Conservation (phyloP, 148 eudicot genomes). For the Rhododendron vialii region DNA sequence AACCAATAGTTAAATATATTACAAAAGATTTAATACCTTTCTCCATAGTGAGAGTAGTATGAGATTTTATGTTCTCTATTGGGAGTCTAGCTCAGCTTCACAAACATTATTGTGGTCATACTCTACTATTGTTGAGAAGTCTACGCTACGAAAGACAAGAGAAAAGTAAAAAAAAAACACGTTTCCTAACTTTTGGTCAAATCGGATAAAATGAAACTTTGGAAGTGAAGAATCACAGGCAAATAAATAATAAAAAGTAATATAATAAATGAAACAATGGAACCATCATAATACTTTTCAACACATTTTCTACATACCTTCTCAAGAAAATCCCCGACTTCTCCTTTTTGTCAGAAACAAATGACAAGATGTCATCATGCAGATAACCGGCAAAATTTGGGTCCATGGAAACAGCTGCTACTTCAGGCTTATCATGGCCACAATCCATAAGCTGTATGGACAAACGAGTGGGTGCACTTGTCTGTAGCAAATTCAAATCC, state of each 20-base stretch:
- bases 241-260: not conserved
- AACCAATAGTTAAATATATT: not conserved
- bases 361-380: slow-evolving; percentile 43
- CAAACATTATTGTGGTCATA: not conserved
- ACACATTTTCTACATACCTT: slow-evolving; percentile 36
- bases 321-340: slow-evolving; percentile 53
- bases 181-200: not conserved
- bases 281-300: slow-evolving; percentile 15
- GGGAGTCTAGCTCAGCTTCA: not conserved
- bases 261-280: slow-evolving; percentile 25
- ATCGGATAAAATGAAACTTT: not conserved
- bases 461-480: slow-evolving; percentile 46
- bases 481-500: slow-evolving; percentile 33
- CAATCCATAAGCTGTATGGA: slow-evolving; percentile 72
- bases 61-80: not conserved
- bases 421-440: slow-evolving; percentile 64
- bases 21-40: not conserved
- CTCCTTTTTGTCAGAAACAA: slow-evolving; percentile 36
- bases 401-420: slow-evolving; percentile 53
- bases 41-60: not conserved
- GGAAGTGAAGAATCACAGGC: not conserved
- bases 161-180: not conserved
- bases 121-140: not conserved
- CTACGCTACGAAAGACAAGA: not conserved
- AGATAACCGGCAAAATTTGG: slow-evolving; percentile 63